Conservation (phyloP, 1,139 yeast species). For the Debaryomycetaceae sp. region DNA sequence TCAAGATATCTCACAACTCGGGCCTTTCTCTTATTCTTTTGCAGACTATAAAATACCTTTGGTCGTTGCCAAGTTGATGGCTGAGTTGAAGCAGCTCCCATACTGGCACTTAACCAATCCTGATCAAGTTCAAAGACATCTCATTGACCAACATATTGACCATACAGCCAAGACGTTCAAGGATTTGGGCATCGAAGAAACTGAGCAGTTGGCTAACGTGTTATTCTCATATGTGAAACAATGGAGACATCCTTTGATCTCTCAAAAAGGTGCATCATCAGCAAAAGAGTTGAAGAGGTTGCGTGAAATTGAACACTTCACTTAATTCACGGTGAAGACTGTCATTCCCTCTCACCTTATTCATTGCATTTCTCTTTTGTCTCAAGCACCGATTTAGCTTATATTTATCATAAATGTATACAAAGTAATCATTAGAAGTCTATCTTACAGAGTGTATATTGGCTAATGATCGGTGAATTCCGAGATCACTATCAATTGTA, state of each 20-base stretch:
- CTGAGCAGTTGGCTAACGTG: conserved; percentile 66
- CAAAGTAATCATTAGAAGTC: not conserved
- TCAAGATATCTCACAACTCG: conserved; percentile 53
- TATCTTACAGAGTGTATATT: not conserved
- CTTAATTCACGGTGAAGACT: conserved; percentile 12
- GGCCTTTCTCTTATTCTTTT: conserved; percentile 41
- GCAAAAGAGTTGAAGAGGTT: conserved; percentile 41
- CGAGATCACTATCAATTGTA: not conserved
- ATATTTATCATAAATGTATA: conserved; percentile 1
- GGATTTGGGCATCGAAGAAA: conserved; percentile 67
- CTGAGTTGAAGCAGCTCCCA: conserved; percentile 47
- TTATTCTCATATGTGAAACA: conserved; percentile 62
- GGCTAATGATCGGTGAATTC: not conserved
- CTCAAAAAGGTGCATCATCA: conserved; percentile 45
- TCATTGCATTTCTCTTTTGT: not conserved
- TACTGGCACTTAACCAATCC: conserved; percentile 73
- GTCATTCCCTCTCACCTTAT: conserved; percentile 1
- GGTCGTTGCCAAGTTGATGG: conserved; percentile 42
- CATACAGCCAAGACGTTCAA: conserved; percentile 60
- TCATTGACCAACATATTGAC: conserved; percentile 64
- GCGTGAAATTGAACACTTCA: conserved; percentile 47
- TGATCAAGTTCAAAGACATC: conserved; percentile 76
- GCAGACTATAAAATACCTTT: conserved; percentile 31
- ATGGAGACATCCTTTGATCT: conserved; percentile 51
- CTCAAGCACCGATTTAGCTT: not conserved